Conservation (phyloP, 2,329 filamentous ascomycete genomes). For the Paracoccidioides lutzii region DNA sequence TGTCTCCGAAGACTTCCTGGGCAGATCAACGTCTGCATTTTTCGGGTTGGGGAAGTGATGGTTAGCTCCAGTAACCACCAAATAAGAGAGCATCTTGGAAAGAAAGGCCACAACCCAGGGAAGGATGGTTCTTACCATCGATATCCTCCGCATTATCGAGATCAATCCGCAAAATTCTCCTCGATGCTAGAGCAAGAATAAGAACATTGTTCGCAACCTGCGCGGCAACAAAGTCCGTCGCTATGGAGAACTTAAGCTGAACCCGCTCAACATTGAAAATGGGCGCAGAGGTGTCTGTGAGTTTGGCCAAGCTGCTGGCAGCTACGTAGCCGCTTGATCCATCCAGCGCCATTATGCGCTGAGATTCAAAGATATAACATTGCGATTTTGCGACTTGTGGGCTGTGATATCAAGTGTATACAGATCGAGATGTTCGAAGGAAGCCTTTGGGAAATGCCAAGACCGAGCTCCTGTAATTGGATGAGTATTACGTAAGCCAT, state of each 20-base stretch:
- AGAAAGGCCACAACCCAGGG: neutral
- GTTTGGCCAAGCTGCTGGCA: slow-evolving; percentile 48
- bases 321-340: slow-evolving; percentile 59
- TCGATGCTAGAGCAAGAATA: slow-evolving; percentile 79
- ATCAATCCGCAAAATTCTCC: slow-evolving; percentile 86
- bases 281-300: slow-evolving; percentile 53
- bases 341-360: slow-evolving; percentile 54
- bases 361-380: slow-evolving; percentile 9
- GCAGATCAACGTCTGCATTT: slow-evolving; percentile 76
- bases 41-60: neutral
- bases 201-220: slow-evolving; percentile 97
- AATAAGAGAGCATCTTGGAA: too few relatives aligned
- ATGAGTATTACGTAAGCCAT: neutral
- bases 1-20: slow-evolving; percentile 80
- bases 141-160: slow-evolving; percentile 89
- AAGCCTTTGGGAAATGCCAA: neutral
- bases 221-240: slow-evolving; percentile 88
- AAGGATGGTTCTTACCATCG: slow-evolving; percentile 48
- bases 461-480: neutral
- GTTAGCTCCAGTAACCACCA: neutral
- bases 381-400: slow-evolving; percentile 1
- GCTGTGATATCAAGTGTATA: neutral
- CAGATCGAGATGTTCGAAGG: neutral
- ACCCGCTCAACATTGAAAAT: slow-evolving; percentile 94
- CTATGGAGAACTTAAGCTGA: slow-evolving; percentile 84